Conservation (phyloP, 306 rosid genomes). For the Nissolia schottii region DNA sequence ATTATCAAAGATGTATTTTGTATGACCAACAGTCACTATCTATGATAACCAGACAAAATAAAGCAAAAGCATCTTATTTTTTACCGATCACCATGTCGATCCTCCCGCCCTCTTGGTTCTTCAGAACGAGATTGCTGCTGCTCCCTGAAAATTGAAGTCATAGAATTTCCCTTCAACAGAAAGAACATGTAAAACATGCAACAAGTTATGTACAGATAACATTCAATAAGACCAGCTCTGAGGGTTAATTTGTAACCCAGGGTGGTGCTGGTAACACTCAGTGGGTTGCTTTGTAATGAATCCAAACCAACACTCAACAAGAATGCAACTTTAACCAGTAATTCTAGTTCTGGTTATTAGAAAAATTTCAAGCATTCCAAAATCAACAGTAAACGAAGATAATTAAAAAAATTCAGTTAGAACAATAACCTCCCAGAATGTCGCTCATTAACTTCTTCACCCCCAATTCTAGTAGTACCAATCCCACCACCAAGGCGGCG, state of each 20-base stretch:
- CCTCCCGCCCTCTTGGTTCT: too few relatives aligned
- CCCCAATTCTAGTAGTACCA: constrained; percentile 95
- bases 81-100: too few relatives aligned
- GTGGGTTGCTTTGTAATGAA: background rate
- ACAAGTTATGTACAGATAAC: too few relatives aligned
- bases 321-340: background rate
- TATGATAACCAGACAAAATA: background rate
- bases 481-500: constrained; percentile 98
- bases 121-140: too few relatives aligned
- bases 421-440: constrained; percentile 72
- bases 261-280: too few relatives aligned
- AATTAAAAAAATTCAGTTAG: background rate
- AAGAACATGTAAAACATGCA: too few relatives aligned
- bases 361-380: background rate
- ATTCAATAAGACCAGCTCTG: too few relatives aligned
- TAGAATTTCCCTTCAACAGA: too few relatives aligned
- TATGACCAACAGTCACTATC: background rate
- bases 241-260: too few relatives aligned
- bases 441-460: constrained; percentile 85
- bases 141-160: too few relatives aligned
- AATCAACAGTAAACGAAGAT: background rate
- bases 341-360: background rate
- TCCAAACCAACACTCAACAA: background rate
- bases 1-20: background rate
- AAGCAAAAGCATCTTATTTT: too few relatives aligned